Evolutionary conservation across 768 basidiomycete species (phyloP), one percentile per base, ranked within the genome.

Genomic region (Mycena amicta): DNA sequence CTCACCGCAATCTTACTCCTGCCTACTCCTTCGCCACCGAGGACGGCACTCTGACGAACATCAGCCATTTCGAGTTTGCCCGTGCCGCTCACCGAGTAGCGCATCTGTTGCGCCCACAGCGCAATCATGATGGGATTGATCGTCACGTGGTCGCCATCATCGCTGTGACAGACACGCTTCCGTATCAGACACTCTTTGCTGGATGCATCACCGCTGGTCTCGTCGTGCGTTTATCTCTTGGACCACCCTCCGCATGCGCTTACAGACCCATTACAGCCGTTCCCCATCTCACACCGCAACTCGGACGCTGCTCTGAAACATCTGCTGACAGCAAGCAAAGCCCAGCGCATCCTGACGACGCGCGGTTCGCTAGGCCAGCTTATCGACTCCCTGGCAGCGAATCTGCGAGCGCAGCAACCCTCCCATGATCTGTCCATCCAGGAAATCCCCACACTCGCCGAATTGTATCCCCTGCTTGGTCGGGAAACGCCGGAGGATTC

Each of bases 31-130:
- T 70, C 43, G 47, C 67, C 8, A 68, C 70, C 29, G 55, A 63
- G 13, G 57, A 55, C 1, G 52, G 22, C 28, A 41, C 66, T 5
- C 53, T 70, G 12, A 65, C 66, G 5, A 52, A 60, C 30, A 70
- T 82, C 27, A 70, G 74, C 4, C 72, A 74, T 53, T 52, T 77
- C 6, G 78, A 82, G 51, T 82, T 80, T 60, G 74, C 71, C 15
- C 74, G 74, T 5, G 81, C 80, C 11, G 72, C 71, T 45, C 76
- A 81, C 57, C 74, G 79, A n/a, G 65, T 75, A 23, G 78, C 79
- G 0, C 75, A 75, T 56, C 55, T 62, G 13, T 28, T 80, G 11
- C 70, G 75, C 15, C 78, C 77, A 1, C 8, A 18, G 18, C 33
- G 33, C 8, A 59, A 58, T n/a, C 68, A 73, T 39, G 66, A 72